Percentiles rank a stretch among this genome's conserved stretches.
Evolutionary conservation across 257 asterid species (phyloP).

Genomic region (Leonotis leonurus): DNA sequence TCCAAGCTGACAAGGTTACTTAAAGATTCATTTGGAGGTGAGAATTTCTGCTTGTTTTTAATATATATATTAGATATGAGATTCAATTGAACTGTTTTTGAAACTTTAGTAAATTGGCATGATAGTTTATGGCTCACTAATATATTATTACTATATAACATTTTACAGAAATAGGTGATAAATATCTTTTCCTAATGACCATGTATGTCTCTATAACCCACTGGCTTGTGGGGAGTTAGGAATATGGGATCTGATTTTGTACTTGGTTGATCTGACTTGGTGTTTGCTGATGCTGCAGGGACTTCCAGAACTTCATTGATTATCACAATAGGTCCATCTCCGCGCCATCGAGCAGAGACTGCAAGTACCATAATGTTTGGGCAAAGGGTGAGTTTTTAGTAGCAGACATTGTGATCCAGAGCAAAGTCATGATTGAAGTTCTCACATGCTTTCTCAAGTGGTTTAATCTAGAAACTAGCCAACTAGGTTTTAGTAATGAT

Average conservation of each 20-base stretch:
- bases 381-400: slow-evolving; percentile 70
- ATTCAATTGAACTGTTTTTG: not conserved
- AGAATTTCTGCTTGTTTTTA: slow-evolving; percentile 22
- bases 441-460: not conserved
- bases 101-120: slow-evolving; percentile 9
- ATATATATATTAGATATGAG: slow-evolving; percentile 11
- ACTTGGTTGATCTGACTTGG: slow-evolving; percentile 16
- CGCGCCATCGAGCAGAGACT: slow-evolving; percentile 99
- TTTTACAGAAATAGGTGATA: not conserved
- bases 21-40: slow-evolving; percentile 99
- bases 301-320: slow-evolving; percentile 93
- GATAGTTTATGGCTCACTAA: slow-evolving; percentile 12
- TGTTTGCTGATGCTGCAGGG: slow-evolving; percentile 47
- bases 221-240: not conserved
- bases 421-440: slow-evolving; percentile 5
- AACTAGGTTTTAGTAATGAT: not conserved
- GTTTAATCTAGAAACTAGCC: slow-evolving; percentile 1
- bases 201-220: not conserved
- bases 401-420: not conserved
- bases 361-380: slow-evolving; percentile 94
- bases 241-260: not conserved
- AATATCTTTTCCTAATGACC: not conserved
- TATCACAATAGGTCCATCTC: slow-evolving; percentile 94
- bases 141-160: not conserved
- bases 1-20: slow-evolving; percentile 95